Evolutionary conservation across 345 rosid genomes (phyloP).

Genomic region (Populus tremula): DNA sequence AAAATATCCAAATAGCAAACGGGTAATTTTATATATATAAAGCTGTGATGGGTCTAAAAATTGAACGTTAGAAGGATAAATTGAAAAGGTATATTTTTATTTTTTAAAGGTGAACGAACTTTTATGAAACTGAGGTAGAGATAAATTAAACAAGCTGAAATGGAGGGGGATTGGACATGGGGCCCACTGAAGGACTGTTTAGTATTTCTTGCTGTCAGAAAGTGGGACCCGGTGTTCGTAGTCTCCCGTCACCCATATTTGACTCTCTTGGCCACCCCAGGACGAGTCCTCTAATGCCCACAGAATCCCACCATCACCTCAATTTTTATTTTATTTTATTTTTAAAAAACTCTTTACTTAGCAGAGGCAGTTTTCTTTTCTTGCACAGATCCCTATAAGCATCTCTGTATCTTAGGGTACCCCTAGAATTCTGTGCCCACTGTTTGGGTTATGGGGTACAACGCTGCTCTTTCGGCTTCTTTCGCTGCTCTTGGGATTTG

Average conservation of each 20-base stretch:
- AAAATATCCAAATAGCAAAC: no score
- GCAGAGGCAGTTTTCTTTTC: neutral
- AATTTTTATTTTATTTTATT: neutral
- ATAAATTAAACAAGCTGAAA: neutral
- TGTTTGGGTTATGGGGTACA: constrained; percentile 23
- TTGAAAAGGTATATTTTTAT: no score
- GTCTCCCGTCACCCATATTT: constrained; percentile 4
- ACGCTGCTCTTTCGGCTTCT: neutral
- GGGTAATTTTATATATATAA: no score
- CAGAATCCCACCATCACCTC: neutral
- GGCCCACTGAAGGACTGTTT: neutral
- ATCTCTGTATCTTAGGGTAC: constrained; percentile 6
- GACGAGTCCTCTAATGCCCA: neutral
- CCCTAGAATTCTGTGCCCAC: constrained; percentile 29
- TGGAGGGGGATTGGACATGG: neutral
- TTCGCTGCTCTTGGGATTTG: neutral
- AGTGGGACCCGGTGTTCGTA: neutral
- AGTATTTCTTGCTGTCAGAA: neutral
- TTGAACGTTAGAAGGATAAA: no score
- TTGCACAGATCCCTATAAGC: constrained; percentile 30
- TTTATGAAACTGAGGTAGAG: no score
- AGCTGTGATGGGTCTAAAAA: no score
- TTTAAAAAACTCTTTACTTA: neutral
- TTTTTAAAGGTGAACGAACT: no score
- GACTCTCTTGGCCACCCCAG: constrained; percentile 8